Base-by-base conservation (phyloP, 1,139 yeast species). In the Blastobotrys apis region DNA sequence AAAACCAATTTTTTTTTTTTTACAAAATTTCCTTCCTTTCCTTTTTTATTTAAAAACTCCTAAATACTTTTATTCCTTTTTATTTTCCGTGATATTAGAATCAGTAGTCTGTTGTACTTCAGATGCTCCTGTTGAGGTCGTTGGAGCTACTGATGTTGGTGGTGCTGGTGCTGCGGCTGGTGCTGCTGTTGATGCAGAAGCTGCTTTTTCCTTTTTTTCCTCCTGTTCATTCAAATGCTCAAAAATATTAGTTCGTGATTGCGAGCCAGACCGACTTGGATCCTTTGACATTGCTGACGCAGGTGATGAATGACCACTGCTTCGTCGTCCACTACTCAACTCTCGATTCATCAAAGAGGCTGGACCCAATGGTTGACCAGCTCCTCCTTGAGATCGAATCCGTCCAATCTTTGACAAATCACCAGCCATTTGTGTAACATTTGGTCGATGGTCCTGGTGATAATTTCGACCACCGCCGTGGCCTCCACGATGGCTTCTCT, bases 401-500 rank as follows among this genome's bases (percentile, higher is more conserved):
- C 50, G 46, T 21, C 65, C 65, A 26, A 59, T 48, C 36, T 50
- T 46, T 38, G 57, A 54, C 41, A 59, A 40, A 31, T 63, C 66
- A 17, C 64, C 62, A 10, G 64, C 60, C 44, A 53, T 43, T 45
- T 42, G 47, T 45, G 53, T 45, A n/a, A 38, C 39, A 45, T 50
- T 52, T 43, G 36, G 19, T 36, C 55, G 45, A 12, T 8, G 25
- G n/a, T 5, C 6, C 10, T 8, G 4, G 6, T n/a, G 5, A 25
- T 15, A 10, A 16, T 23, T 23, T 17, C 50, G 39, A 12, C 57
- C 58, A 23, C 54, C 46, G 29, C 55, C 53, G 29, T 53, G 48
- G 19, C 47, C 40, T 23, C 52, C 54, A 34, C 51, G 39, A 57
- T 74, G 66, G 64, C 63, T 43, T 56, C 48, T 74, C 38, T 43